Evolutionary conservation across 129 eudicot genomes (phyloP).

Genomic region (carrot (Daucus carota)): DH1_v3.0 NC_030383.2:8224001-8224500

Average conservation of each 20-base stretch:
- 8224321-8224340: background rate
- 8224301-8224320: background rate
- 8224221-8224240: slow-evolving; percentile 12
- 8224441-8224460: too few relatives aligned
- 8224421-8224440: background rate
- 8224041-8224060: too few relatives aligned
- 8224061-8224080: background rate
- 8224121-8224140: slow-evolving; percentile 66
- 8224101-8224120: slow-evolving; percentile 8
- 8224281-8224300: background rate
- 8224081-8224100: background rate
- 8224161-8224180: slow-evolving; percentile 82
- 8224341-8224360: background rate
- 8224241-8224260: background rate
- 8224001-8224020: background rate
- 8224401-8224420: background rate
- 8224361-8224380: background rate
- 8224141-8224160: slow-evolving; percentile 94
- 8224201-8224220: slow-evolving; percentile 72
- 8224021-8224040: too few relatives aligned
- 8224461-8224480: background rate
- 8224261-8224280: background rate
- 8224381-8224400: background rate
- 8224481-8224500: too few relatives aligned
- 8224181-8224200: slow-evolving; percentile 72